Evolutionary conservation across 1,139 yeast genomes (phyloP).

Genomic region (Suhomyces panamericanus): DNA sequence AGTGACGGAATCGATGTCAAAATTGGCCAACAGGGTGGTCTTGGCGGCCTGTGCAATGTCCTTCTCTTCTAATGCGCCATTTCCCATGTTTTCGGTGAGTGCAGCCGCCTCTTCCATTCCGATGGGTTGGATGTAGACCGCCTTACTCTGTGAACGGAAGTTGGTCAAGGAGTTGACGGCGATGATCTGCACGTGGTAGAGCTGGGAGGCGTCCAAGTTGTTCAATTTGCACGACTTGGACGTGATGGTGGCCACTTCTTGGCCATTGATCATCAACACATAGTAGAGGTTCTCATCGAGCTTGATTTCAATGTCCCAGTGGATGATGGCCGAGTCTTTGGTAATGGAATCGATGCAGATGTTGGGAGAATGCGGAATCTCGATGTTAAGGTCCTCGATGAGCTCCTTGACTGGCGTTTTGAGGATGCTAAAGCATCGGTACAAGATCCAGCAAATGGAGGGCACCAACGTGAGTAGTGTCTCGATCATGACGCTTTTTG

Average conservation of each 20-base stretch:
- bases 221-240: conserved; percentile 40
- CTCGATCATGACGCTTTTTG: conserved; percentile 34
- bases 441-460: conserved; percentile 43
- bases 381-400: conserved; percentile 38
- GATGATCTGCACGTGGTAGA: conserved; percentile 41
- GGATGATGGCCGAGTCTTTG: conserved; percentile 34
- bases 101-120: conserved; percentile 6
- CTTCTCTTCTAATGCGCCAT: not conserved
- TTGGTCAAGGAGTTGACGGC: conserved; percentile 42
- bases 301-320: conserved; percentile 43
- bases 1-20: conserved; percentile 12
- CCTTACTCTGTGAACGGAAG: conserved; percentile 37
- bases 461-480: conserved; percentile 44
- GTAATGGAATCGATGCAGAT: conserved; percentile 43
- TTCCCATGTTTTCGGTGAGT: conserved; percentile 6
- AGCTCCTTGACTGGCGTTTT: conserved; percentile 40
- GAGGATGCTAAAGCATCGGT: conserved; percentile 39
- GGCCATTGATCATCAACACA: conserved; percentile 37
- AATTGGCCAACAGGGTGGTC: not conserved
- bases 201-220: conserved; percentile 29
- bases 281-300: conserved; percentile 39
- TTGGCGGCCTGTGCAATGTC: not conserved
- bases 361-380: conserved; percentile 44
- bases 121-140: conserved; percentile 28
- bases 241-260: conserved; percentile 41